These are phyloP conservation scores for Musa balbisiana DNA, from an alignment of 202 grass and related monocot genomes.

Conservation along the genomic window DNA sequence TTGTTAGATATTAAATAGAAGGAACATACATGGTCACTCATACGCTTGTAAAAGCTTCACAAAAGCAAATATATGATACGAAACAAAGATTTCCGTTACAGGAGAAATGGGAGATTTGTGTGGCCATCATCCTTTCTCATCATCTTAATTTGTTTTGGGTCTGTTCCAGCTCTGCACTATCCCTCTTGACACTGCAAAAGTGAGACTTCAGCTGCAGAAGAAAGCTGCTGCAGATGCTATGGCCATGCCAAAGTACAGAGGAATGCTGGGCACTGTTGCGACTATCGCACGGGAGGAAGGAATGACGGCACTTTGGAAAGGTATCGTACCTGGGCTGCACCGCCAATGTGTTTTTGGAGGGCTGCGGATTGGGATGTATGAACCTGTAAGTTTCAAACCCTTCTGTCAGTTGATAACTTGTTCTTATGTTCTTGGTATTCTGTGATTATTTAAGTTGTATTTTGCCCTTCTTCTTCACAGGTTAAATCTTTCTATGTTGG, in stretches of 20 bases:
- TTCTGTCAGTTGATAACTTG: neutral
- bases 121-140: neutral
- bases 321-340: slow-evolving; percentile 66
- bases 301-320: slow-evolving; percentile 68
- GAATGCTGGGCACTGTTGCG: slow-evolving; percentile 53
- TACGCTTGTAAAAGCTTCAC: neutral
- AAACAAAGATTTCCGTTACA: neutral
- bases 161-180: slow-evolving; percentile 68
- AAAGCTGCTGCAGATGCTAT: slow-evolving; percentile 18
- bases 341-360: slow-evolving; percentile 75
- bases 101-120: neutral
- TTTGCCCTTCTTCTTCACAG: slow-evolving; percentile 24
- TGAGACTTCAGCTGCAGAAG: slow-evolving; percentile 90
- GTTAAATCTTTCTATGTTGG: slow-evolving; percentile 64
- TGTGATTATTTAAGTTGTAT: neutral
- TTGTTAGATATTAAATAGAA: neutral
- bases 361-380: slow-evolving; percentile 76
- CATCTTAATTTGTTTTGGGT: neutral
- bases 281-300: slow-evolving; percentile 68
- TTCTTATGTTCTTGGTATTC: neutral
- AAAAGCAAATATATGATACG: neutral
- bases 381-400: slow-evolving; percentile 52
- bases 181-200: slow-evolving; percentile 92
- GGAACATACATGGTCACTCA: neutral
- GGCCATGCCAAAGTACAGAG: slow-evolving; percentile 41